Base-by-base conservation (phyloP, 2,329 filamentous ascomycete genomes). In the Cytospora piceae region DNA sequence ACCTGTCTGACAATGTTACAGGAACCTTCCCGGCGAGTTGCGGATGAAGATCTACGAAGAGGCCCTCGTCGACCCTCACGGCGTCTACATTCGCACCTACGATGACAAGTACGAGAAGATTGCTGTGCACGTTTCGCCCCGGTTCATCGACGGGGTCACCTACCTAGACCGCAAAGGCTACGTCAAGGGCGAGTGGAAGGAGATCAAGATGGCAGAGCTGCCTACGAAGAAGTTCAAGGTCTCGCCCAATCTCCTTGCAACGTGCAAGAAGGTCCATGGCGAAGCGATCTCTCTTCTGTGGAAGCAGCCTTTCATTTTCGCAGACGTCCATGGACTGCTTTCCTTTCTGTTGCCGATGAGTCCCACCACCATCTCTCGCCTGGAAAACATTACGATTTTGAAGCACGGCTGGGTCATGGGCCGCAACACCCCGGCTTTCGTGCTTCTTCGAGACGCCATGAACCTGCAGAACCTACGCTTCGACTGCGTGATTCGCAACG, bases 281-380 rank as follows among this genome's bases (percentile, higher is more conserved):
- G 59, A 61, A 53, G 34, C 59, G 2, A 34, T 24, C 0, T 46
- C 27, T 7, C 12, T 55, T 15, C 34, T 61, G 15, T 61, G 59
- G 59, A 46, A 14, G 24, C 59, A 61, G 34, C 59, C 59, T 29
- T 61, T 61, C 51, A 54, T 61, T 1, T 61, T 61, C 51, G 12
- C 4, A 12, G 17, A 46, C 17, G 20, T 55, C 2, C 4, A 20
- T 3, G 12, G 22, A 2, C 27, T 61, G 1, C 51, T 54, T 24
- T 9, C 3, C 7, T 55, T 61, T 17, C 37, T 61, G 2, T 20
- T 55, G 34, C 22, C 42, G 51, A 31, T 61, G 1, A 31, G 51
- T 6, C 51, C 59, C 4, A 29, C 31, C 9, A 55, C 59, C 20
- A 55, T 61, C n/a, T 14, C 51, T 17, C n/a, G 22, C 7, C 59